Percentiles rank a stretch among this genome's conserved stretches.
These are phyloP conservation scores for Chytridiales sp. DNA, from an alignment of 371 early-diverging fungal genomes.

Conservation along the genomic window DNA sequence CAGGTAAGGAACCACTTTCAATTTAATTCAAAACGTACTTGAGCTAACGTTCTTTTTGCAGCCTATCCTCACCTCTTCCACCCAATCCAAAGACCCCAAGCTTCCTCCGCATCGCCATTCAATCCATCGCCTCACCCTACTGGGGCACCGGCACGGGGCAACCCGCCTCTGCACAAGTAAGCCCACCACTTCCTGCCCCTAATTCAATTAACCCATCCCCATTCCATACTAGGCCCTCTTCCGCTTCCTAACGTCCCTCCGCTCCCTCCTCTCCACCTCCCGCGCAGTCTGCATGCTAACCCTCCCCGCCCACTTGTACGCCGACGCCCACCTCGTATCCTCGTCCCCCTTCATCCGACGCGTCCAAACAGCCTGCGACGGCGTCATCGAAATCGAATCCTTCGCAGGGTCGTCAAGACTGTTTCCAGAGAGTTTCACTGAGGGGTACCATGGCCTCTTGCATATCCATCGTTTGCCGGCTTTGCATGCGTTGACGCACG, in stretches of 20 bases:
- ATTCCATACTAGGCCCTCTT: constrained; percentile 38
- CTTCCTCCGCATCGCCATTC: constrained; percentile 74
- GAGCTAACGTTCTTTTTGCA: not conserved
- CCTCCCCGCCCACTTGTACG: constrained; percentile 78
- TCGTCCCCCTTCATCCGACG: constrained; percentile 61
- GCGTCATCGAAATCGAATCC: constrained; percentile 85
- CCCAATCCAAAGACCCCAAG: constrained; percentile 27
- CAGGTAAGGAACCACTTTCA: constrained; percentile 37
- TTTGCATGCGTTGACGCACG: constrained; percentile 73
- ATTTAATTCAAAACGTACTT: constrained; percentile 20
- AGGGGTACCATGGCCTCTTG: constrained; percentile 86
- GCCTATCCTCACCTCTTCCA: constrained; percentile 1
- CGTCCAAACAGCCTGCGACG: constrained; percentile 82
- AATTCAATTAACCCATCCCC: not conserved
- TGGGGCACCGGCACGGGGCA: constrained; percentile 32
- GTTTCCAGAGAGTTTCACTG: constrained; percentile 34
- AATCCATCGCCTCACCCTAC: constrained; percentile 56
- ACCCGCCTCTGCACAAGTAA: not conserved
- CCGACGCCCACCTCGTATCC: constrained; percentile 40
- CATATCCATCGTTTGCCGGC: constrained; percentile 80
- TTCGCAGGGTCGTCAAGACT: constrained; percentile 67
- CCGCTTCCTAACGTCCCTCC: constrained; percentile 73
- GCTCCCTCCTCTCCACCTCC: constrained; percentile 72
- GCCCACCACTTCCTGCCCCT: not conserved
- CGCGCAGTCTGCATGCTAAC: constrained; percentile 78